Conservation (phyloP, 129 eudicot species). For the Ambrosia artemisiifolia region DNA sequence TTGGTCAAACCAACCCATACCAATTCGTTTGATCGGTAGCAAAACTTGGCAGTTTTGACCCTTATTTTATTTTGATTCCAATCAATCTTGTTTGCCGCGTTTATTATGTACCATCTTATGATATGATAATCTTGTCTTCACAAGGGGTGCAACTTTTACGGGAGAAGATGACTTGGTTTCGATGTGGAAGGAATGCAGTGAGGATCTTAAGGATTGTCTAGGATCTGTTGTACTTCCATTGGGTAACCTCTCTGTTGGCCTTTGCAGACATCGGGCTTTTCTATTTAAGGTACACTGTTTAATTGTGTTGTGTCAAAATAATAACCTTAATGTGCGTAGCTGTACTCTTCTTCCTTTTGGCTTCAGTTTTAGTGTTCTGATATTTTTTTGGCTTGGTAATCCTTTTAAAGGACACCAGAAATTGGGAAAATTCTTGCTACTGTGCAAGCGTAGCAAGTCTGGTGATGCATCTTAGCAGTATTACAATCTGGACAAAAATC, state of each 20-base stretch:
- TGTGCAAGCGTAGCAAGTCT: not conserved
- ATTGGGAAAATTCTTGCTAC: not conserved
- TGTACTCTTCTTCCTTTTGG: conserved; percentile 12
- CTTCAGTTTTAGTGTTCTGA: conserved; percentile 1
- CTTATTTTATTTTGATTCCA: not conserved
- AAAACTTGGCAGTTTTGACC: not conserved
- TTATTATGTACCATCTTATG: not conserved
- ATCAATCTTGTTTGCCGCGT: not conserved
- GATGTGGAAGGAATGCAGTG: conserved; percentile 68
- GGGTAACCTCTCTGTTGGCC: conserved; percentile 75
- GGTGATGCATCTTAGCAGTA: not conserved
- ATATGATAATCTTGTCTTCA: conserved; percentile 20
- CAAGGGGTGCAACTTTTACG: conserved; percentile 58
- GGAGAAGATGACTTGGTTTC: conserved; percentile 57
- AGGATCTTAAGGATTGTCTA: conserved; percentile 63
- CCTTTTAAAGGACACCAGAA: conserved; percentile 2
- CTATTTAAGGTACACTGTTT: conserved; percentile 63
- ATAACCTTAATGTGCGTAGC: not conserved
- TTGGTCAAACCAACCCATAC: not conserved
- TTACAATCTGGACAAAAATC: not conserved
- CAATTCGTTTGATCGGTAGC: not conserved
- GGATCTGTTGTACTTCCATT: conserved; percentile 82
- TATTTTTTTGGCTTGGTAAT: not conserved
- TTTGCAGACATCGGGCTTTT: conserved; percentile 75
- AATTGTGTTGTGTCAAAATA: not conserved